A percentile compares a stretch with the other conserved stretches of the same genome.
phyloP scores from a whole-genome alignment of 2,329 filamentous ascomycete genomes.

The Penicillium sp. region DNA sequence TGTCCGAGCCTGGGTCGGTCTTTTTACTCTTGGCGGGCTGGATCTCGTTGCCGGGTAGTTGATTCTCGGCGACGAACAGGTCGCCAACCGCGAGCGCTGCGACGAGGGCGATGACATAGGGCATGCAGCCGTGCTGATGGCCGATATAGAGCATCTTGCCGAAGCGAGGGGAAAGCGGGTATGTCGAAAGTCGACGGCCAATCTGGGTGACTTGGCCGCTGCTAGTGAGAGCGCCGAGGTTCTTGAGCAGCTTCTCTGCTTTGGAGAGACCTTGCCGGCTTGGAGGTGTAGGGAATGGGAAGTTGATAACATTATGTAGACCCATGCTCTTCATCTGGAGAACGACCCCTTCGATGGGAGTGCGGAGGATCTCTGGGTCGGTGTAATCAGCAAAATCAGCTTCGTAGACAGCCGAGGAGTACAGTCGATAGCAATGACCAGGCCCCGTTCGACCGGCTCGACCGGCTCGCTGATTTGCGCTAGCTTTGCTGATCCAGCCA shows the following conservation, averaged over 20 bases:
- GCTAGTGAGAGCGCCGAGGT: conserved; percentile 75
- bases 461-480: conserved; percentile 85
- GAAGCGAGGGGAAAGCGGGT: conserved; percentile 87
- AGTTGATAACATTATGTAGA: conserved; percentile 84
- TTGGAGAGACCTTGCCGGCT: conserved; percentile 73
- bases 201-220: conserved; percentile 75
- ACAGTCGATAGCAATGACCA: conserved; percentile 92
- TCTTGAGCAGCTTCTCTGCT: conserved; percentile 82
- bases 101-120: conserved; percentile 85
- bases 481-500: conserved; percentile 97
- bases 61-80: conserved; percentile 79
- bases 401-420: conserved; percentile 89
- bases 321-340: conserved; percentile 95
- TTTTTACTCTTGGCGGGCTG: conserved; percentile 7
- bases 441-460: conserved; percentile 94
- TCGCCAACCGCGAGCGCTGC: conserved; percentile 86
- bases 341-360: conserved; percentile 90
- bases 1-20: conserved; percentile 40
- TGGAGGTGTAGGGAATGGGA: conserved; percentile 93
- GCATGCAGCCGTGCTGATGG: conserved; percentile 76
- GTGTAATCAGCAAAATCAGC: conserved; percentile 84
- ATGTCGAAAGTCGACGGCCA: conserved; percentile 80
- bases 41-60: conserved; percentile 64
- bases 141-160: conserved; percentile 90
- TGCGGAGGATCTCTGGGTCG: conserved; percentile 84